phyloP scores from a whole-genome alignment of 805 yeast species.

The Lachancea kluyveri region DNA sequence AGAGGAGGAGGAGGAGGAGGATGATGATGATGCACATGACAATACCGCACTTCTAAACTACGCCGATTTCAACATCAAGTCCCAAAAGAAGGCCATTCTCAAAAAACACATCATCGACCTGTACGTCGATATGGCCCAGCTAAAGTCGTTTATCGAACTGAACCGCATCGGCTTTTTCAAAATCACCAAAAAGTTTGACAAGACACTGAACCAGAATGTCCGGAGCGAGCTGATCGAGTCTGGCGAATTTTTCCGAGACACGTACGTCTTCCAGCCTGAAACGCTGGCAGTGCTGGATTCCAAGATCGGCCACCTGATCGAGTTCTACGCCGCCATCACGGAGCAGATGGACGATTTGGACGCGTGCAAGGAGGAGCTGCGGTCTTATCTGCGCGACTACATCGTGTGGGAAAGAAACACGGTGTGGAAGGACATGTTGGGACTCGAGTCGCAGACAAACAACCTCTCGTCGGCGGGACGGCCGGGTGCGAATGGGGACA shows the following conservation, averaged over 20 bases:
- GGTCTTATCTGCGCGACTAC: conserved; percentile 72
- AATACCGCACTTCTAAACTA: conserved; percentile 47
- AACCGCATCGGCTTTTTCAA: conserved; percentile 83
- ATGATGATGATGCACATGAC: conserved; percentile 33
- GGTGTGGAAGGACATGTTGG: conserved; percentile 93
- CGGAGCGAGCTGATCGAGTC: conserved; percentile 43
- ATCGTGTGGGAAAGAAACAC: conserved; percentile 96
- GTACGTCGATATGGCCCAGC: conserved; percentile 71
- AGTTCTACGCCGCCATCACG: conserved; percentile 47
- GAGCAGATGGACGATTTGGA: conserved; percentile 32
- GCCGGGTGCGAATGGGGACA: conserved; percentile 32
- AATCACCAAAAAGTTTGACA: conserved; percentile 86
- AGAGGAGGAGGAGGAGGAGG: conserved; percentile 35
- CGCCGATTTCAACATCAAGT: conserved; percentile 42
- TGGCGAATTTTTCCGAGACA: conserved; percentile 38
- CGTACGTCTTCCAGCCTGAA: conserved; percentile 48
- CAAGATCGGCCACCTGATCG: conserved; percentile 46
- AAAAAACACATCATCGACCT: conserved; percentile 56
- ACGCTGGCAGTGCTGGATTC: conserved; percentile 45
- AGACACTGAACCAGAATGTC: conserved; percentile 53
- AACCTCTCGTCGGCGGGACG: conserved; percentile 28
- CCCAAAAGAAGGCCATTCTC: conserved; percentile 55
- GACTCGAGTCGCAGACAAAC: conserved; percentile 65
- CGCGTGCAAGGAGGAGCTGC: conserved; percentile 46
- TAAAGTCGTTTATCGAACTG: conserved; percentile 76